phyloP scores from a whole-genome alignment of 164 flowering plant genomes.

The Cinnamomum chago region DNA sequence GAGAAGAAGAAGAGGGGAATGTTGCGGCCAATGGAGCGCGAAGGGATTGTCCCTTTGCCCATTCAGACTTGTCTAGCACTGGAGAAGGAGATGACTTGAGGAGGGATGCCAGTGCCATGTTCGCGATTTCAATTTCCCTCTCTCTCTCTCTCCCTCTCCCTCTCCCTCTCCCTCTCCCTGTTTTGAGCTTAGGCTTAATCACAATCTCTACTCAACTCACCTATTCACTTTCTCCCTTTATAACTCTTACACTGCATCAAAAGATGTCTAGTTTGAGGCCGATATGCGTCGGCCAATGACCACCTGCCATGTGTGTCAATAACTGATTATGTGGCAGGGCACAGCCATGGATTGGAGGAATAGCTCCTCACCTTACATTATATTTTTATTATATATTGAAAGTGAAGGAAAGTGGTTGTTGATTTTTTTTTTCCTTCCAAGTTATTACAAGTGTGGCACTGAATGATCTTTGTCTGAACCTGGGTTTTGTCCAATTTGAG shows the following conservation, averaged over 20 bases:
- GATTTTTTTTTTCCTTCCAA: too few relatives aligned
- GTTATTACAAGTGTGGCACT: neutral
- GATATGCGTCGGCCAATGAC: slow-evolving; percentile 21
- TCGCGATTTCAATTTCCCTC: neutral
- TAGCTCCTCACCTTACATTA: neutral
- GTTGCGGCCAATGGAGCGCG: slow-evolving; percentile 44
- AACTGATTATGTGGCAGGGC: slow-evolving; percentile 8
- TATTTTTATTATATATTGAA: too few relatives aligned
- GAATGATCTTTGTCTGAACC: neutral
- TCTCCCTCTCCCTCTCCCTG: neutral
- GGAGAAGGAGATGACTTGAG: slow-evolving; percentile 50
- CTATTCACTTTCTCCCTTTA: slow-evolving; percentile 13
- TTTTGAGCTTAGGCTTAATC: neutral
- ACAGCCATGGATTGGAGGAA: neutral
- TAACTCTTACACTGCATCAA: slow-evolving; percentile 18
- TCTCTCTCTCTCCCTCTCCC: slow-evolving; percentile 11
- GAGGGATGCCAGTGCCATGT: slow-evolving; percentile 57
- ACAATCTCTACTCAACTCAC: slow-evolving; percentile 2
- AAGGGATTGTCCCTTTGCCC: slow-evolving; percentile 66
- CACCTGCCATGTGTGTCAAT: slow-evolving; percentile 29
- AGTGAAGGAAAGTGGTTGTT: neutral
- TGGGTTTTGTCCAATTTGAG: neutral
- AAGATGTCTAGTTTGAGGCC: slow-evolving; percentile 48
- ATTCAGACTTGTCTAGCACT: slow-evolving; percentile 75
- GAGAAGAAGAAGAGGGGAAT: slow-evolving; percentile 38